These are phyloP conservation scores for Suillus fuscotomentosus DNA, from an alignment of 768 basidiomycete genomes.

Conservation along the genomic window DNA sequence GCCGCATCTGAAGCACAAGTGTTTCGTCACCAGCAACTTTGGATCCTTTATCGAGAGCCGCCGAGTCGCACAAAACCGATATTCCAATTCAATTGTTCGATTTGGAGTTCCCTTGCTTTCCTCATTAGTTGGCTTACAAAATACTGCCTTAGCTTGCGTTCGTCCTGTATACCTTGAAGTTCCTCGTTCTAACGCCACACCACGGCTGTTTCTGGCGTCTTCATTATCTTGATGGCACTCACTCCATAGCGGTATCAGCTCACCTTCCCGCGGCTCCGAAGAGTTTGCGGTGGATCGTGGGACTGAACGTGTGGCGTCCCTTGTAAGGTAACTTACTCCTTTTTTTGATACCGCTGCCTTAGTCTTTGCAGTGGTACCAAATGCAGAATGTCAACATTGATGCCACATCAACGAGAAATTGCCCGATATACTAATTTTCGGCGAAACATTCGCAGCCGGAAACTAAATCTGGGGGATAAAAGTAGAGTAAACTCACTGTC, in stretches of 20 bases:
- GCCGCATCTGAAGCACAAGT: not conserved
- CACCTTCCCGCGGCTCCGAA: not conserved
- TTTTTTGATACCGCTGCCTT: not conserved
- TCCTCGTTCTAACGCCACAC: not conserved
- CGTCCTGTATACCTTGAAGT: not conserved
- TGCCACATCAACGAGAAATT: no score
- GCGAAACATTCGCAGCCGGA: no score
- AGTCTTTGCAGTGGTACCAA: constrained; percentile 29
- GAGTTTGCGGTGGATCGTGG: not conserved
- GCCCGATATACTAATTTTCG: no score
- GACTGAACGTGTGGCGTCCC: not conserved
- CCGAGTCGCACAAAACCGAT: no score
- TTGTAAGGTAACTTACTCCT: not conserved
- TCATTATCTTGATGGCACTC: not conserved
- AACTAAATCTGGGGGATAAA: no score
- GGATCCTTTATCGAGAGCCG: not conserved
- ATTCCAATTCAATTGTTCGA: not conserved
- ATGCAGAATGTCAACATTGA: no score
- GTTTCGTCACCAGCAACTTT: not conserved
- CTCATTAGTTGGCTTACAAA: not conserved
- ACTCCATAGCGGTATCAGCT: not conserved
- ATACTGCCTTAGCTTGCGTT: not conserved
- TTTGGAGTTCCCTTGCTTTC: not conserved
- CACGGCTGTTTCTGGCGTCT: not conserved
- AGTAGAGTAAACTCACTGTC: no score